phyloP scores from a whole-genome alignment of 257 asterid species.

The Solanum ossicruentum region DNA sequence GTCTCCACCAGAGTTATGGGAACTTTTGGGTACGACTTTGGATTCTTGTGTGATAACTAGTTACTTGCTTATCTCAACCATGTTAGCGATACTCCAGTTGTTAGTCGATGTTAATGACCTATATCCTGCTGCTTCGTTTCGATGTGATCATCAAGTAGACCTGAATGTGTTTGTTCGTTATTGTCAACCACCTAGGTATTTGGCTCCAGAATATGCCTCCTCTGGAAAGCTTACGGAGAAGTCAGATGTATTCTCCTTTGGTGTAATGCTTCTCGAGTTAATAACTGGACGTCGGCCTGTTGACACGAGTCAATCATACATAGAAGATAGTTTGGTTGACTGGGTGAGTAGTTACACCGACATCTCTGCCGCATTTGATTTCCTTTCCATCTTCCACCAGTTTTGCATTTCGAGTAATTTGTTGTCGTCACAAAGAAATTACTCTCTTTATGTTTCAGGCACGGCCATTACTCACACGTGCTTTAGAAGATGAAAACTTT shows the following conservation, averaged over 20 bases:
- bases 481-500: constrained; percentile 60
- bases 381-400: not conserved
- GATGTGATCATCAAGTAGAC: not conserved
- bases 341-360: constrained; percentile 46
- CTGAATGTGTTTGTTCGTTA: not conserved
- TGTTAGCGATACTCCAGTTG: not conserved
- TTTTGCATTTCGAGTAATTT: not conserved
- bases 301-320: constrained; percentile 36
- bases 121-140: not conserved
- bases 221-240: constrained; percentile 86
- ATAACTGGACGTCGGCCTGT: constrained; percentile 88
- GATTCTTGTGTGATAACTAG: not conserved
- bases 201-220: constrained; percentile 98
- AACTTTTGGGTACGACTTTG: constrained; percentile 62
- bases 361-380: not conserved
- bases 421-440: not conserved
- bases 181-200: constrained; percentile 35
- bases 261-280: constrained; percentile 89
- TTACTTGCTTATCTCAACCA: not conserved
- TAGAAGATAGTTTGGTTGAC: constrained; percentile 85
- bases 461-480: constrained; percentile 60
- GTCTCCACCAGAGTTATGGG: constrained; percentile 96
- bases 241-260: constrained; percentile 93
- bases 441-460: constrained; percentile 38
- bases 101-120: not conserved